phyloP scores from a whole-genome alignment of 306 rosid genomes.

The Ormosia emarginata region DNA sequence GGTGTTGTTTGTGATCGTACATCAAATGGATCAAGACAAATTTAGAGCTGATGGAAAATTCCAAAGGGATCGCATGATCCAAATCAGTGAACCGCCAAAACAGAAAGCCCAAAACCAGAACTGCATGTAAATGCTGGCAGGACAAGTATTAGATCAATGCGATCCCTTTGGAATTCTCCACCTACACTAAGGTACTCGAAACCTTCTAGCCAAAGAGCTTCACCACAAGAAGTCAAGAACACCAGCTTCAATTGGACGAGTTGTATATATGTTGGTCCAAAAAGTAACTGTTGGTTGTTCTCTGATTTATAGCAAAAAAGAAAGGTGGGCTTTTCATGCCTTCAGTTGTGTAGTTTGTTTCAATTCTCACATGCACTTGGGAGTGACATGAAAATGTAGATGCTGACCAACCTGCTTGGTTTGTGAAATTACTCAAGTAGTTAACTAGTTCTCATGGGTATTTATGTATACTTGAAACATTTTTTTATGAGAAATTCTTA shows the following conservation, averaged over 20 bases:
- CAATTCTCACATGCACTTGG: constrained; percentile 35
- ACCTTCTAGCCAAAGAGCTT: neutral
- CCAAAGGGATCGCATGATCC: constrained; percentile 86
- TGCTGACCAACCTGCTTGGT: neutral
- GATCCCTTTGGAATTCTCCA: constrained; percentile 93
- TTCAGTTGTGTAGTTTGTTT: neutral
- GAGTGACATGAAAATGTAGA: constrained; percentile 18
- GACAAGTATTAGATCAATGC: constrained; percentile 64
- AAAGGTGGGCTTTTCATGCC: constrained; percentile 19
- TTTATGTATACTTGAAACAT: neutral
- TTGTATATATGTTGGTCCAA: neutral
- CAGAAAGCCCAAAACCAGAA: neutral
- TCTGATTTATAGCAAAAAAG: constrained; percentile 9
- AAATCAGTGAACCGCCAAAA: neutral
- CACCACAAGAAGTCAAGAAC: neutral
- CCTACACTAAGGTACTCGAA: constrained; percentile 39
- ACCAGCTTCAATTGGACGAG: neutral
- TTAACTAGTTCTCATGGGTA: neutral
- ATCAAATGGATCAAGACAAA: neutral
- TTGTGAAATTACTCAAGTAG: neutral
- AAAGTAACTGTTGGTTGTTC: constrained; percentile 11
- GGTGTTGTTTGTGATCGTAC: neutral
- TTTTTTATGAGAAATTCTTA: no score
- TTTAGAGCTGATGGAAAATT: constrained; percentile 54
- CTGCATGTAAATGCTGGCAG: neutral